These are phyloP conservation scores for Creolimax fragrantissima DNA, from an alignment of 78 protist genomes.

Conservation along the genomic window DNA sequence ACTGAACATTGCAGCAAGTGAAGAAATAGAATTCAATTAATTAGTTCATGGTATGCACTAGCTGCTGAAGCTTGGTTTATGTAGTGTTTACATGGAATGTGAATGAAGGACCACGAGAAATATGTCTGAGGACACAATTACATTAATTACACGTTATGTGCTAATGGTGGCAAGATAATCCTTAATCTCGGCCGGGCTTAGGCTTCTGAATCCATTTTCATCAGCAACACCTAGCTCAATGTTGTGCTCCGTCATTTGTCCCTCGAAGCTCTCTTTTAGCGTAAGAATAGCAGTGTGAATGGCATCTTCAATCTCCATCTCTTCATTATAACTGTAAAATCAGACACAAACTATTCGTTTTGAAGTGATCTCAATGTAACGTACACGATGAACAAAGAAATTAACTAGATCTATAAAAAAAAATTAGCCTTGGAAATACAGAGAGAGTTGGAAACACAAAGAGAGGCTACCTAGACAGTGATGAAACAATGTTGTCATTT, in stretches of 20 bases:
- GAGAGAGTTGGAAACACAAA: not conserved
- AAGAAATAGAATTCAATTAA: too few species aligned
- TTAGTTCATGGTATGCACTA: too few species aligned
- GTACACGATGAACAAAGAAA: not conserved
- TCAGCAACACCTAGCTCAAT: slow-evolving; percentile 85
- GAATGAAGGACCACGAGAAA: too few species aligned
- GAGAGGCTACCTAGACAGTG: too few species aligned
- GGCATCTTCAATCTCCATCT: slow-evolving; percentile 95
- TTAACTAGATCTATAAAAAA: not conserved
- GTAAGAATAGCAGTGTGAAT: slow-evolving; percentile 94
- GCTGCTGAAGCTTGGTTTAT: too few species aligned
- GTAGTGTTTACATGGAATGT: too few species aligned
- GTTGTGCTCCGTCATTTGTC: slow-evolving; percentile 75
- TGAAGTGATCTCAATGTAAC: not conserved
- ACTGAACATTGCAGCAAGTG: too few species aligned
- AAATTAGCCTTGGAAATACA: not conserved
- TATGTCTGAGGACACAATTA: too few species aligned
- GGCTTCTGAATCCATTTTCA: slow-evolving; percentile 16
- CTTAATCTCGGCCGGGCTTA: slow-evolving; percentile 60
- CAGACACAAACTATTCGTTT: not conserved
- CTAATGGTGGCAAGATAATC: slow-evolving; percentile 68
- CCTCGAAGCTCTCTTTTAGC: slow-evolving; percentile 85
- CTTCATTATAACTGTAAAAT: slow-evolving; percentile 63
- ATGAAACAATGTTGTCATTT: too few species aligned
- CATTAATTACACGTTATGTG: too few species aligned